Base-by-base conservation (phyloP, 371 early-diverging fungal species). In the Mortierella sp. region DNA sequence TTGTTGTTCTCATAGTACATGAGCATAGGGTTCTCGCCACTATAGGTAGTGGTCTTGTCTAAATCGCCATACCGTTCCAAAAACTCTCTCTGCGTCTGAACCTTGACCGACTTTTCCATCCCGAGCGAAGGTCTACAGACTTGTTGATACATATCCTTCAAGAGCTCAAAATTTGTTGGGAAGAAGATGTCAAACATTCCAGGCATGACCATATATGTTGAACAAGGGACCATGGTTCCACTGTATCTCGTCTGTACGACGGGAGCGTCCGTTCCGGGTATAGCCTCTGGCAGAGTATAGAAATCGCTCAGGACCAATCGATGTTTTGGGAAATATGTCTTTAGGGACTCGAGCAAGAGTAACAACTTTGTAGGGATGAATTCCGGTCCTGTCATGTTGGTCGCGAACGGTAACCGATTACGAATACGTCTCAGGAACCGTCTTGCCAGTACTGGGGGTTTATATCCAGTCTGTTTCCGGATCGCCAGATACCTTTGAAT, bases 161-260 rank as follows among this genome's bases (percentile, higher is more conserved):
- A 72, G 32, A 96, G 83, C 76, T 95, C 96, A 87, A 97, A 98
- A 82, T 99, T 92, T 28, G 97, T 97, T 5, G 99, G 98, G 84
- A 98, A 99, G 79, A 99, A 97, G 40, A 98, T 97, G 82, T 99
- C 99, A 83, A 97, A 98, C 93, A 93, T 97, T n/a, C 99, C 99
- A 0, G 97, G 98, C 80, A 95, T 95, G 7, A 99, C 96, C 86
- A 97, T 91, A 72, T 96, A 97, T 1, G 97, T 96, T 11, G 94
- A 92, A 75, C 97, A 96, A 13, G 98, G 95, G 8, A 98, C 94
- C 97, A 97, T 99, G 10, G 88, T 89, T 0, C 94, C 93, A 61
- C 90, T 83, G 81, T 95, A 96, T 19, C 97, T 84, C 3, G 97
- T 98, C 84, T 99, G 98, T 0, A 98, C 97, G 7, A 97, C 97